Percentiles rank a stretch among this genome's conserved stretches.
Conservation (phyloP, 179 eudicot species). For the Patellifolia procumbens region DNA sequence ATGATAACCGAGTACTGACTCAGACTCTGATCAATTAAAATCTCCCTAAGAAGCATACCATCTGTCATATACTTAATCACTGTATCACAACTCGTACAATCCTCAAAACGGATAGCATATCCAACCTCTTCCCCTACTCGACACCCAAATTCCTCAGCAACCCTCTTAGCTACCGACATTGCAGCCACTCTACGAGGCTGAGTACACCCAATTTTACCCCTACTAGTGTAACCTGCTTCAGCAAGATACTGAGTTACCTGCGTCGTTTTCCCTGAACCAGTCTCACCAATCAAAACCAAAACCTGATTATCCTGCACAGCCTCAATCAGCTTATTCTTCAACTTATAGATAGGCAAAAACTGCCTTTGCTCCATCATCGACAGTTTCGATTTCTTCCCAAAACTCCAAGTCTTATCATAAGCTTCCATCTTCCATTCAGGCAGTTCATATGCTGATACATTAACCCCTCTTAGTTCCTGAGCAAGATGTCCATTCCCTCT, state of each 20-base stretch:
- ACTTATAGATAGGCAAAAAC: slow-evolving; percentile 59
- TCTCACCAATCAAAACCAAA: slow-evolving; percentile 30
- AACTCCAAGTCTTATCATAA: slow-evolving; percentile 53
- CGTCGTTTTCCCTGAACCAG: slow-evolving; percentile 28
- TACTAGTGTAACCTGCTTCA: slow-evolving; percentile 23
- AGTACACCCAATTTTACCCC: slow-evolving; percentile 29
- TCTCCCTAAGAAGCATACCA: slow-evolving; percentile 40
- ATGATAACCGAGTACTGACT: slow-evolving; percentile 31
- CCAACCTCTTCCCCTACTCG: slow-evolving; percentile 43
- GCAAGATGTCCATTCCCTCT: slow-evolving; percentile 82
- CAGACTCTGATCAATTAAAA: slow-evolving; percentile 28
- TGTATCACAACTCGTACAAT: slow-evolving; percentile 33
- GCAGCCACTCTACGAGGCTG: slow-evolving; percentile 43
- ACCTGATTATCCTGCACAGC: slow-evolving; percentile 53
- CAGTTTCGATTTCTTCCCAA: slow-evolving; percentile 65
- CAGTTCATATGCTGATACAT: neutral
- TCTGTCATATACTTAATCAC: slow-evolving; percentile 43
- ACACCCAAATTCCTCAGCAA: slow-evolving; percentile 40
- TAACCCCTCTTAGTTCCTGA: too few species aligned
- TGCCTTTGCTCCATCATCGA: slow-evolving; percentile 67
- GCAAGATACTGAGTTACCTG: slow-evolving; percentile 28
- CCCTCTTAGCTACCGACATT: slow-evolving; percentile 34
- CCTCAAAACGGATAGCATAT: slow-evolving; percentile 38
- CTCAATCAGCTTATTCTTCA: slow-evolving; percentile 60
- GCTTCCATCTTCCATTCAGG: slow-evolving; percentile 22